These are phyloP conservation scores for Stipa capillata DNA, from an alignment of 176 grass and related monocot species.

Conservation along the genomic window DNA sequence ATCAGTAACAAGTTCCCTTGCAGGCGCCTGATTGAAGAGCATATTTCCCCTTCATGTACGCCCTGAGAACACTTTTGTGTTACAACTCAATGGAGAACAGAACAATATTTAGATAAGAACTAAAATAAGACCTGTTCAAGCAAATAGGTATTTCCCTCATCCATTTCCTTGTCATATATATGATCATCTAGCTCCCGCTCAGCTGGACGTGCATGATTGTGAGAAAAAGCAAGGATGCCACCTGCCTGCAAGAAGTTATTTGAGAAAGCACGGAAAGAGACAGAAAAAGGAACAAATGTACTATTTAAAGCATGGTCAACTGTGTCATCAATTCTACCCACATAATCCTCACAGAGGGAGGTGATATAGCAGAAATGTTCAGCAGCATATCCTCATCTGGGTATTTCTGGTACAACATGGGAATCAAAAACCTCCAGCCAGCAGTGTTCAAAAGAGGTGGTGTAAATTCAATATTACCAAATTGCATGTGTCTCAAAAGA, in stretches of 20 bases:
- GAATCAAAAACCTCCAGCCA: constrained; percentile 85
- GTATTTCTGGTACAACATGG: constrained; percentile 59
- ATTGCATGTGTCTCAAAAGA: background rate
- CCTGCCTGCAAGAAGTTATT: constrained; percentile 87
- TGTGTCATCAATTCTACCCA: constrained; percentile 56
- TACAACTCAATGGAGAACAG: background rate
- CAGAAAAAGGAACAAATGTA: background rate
- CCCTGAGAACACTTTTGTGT: too few relatives aligned
- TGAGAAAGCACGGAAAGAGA: constrained; percentile 36
- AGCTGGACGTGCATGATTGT: constrained; percentile 57
- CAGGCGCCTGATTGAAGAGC: constrained; percentile 85
- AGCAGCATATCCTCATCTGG: constrained; percentile 69
- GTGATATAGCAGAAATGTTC: constrained; percentile 77
- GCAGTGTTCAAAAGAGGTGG: constrained; percentile 66
- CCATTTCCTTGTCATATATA: constrained; percentile 49
- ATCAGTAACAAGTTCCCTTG: constrained; percentile 75
- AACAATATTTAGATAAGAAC: constrained; percentile 8
- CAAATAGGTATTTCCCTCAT: too few relatives aligned
- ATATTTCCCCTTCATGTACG: constrained; percentile 70
- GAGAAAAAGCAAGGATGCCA: constrained; percentile 76
- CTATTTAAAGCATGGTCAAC: constrained; percentile 25
- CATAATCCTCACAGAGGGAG: constrained; percentile 57
- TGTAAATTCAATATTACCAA: constrained; percentile 27
- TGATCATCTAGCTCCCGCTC: constrained; percentile 78
- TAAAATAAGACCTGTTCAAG: too few relatives aligned